A percentile compares a stretch with the other conserved stretches of the same genome.
Evolutionary conservation across 371 early-diverging fungal genomes (phyloP).

Genomic region (Apophysomyces elegans): DNA sequence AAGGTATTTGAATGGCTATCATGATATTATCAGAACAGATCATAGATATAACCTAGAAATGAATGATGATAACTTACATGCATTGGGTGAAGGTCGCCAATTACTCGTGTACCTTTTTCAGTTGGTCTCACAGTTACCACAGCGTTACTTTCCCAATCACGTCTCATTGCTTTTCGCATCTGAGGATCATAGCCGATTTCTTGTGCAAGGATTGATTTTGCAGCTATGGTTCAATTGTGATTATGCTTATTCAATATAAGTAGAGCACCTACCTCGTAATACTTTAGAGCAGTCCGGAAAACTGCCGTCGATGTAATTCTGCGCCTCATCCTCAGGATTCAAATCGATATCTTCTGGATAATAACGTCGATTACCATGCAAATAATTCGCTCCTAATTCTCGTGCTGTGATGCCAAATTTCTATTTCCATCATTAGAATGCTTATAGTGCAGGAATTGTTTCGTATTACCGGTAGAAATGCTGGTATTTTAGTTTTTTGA

Average conservation of each 20-base stretch:
- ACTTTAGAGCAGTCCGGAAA: slow-evolving; percentile 65
- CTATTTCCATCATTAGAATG: neutral
- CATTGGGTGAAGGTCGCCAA: slow-evolving; percentile 84
- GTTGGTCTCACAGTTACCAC: slow-evolving; percentile 83
- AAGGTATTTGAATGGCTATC: slow-evolving; percentile 84
- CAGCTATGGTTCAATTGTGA: slow-evolving; percentile 39
- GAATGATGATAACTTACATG: slow-evolving; percentile 27
- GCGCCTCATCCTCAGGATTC: slow-evolving; percentile 68
- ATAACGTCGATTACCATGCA: slow-evolving; percentile 58
- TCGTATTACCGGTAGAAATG: slow-evolving; percentile 57
- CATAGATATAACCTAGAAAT: too few species aligned
- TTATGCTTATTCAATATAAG: neutral
- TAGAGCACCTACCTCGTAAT: slow-evolving; percentile 42
- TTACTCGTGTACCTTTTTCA: slow-evolving; percentile 73
- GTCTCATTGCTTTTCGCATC: slow-evolving; percentile 81
- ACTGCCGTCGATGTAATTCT: slow-evolving; percentile 50
- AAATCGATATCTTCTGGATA: slow-evolving; percentile 57
- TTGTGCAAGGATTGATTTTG: slow-evolving; percentile 72
- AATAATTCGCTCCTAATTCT: slow-evolving; percentile 71
- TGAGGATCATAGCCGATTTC: slow-evolving; percentile 85
- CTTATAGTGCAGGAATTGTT: neutral
- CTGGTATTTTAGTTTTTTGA: slow-evolving; percentile 52
- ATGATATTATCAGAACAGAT: neutral
- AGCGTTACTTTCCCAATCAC: slow-evolving; percentile 70
- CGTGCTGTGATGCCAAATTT: slow-evolving; percentile 63